Percentiles rank a stretch among this genome's conserved stretches.
phyloP scores from a whole-genome alignment of 345 rosid species.

The Gossypium arboreum region DNA sequence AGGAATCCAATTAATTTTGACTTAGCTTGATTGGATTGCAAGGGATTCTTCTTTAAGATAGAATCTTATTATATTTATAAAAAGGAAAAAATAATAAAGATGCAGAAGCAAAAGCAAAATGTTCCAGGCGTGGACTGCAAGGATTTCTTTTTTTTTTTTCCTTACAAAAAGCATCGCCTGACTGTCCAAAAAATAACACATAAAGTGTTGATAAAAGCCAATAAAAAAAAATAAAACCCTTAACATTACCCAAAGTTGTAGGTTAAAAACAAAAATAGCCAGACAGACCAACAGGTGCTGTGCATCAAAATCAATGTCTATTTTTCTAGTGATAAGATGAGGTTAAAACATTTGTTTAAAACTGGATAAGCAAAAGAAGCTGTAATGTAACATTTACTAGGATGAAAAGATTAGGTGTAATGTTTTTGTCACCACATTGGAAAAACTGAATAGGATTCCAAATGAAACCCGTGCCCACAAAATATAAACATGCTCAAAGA shows the following conservation, averaged over 20 bases:
- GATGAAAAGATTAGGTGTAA: too few relatives aligned
- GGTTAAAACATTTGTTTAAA: background rate
- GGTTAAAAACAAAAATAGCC: background rate
- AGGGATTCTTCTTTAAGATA: background rate
- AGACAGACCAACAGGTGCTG: background rate
- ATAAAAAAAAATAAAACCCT: background rate
- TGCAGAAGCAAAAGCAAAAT: background rate
- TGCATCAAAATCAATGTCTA: background rate
- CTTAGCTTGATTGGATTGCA: background rate
- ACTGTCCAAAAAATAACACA: background rate
- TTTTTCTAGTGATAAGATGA: background rate
- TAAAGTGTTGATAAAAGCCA: background rate
- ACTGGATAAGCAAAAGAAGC: background rate
- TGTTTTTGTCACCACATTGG: background rate
- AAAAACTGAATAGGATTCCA: background rate
- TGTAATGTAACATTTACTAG: too few relatives aligned
- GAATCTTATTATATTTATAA: background rate
- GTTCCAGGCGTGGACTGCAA: slow-evolving; percentile 10
- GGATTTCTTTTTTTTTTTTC: background rate
- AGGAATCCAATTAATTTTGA: background rate
- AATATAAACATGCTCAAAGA: background rate
- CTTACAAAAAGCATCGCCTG: background rate
- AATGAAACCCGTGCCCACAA: background rate
- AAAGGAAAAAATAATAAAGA: background rate
- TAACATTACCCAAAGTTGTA: background rate